Base-by-base conservation (phyloP, 257 asterid genomes). In the Ocimum tenuiflorum region DNA sequence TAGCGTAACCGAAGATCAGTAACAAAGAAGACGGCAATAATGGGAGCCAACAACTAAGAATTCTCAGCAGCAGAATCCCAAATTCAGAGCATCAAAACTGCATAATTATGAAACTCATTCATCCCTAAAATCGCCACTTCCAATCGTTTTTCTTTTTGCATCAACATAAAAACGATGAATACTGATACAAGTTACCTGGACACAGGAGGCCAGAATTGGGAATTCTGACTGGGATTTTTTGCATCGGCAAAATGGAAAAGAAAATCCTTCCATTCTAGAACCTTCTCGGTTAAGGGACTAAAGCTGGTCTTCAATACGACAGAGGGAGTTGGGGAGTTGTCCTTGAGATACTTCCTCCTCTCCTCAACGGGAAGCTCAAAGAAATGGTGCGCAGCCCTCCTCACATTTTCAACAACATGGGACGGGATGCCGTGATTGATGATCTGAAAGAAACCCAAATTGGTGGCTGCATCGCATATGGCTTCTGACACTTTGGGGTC, bases 251-350 rank as follows among this genome's bases (percentile, higher is more conserved):
- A n/a, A 68, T 82, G 88, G 54, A 76, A 13, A 38, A 85, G 86
- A 70, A 60, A 74, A 80, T 85, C 86, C 47, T 83, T 80, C 91
- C 88, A 85, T 70, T 78, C 86, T 76, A 82, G 63, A 62, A 74
- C 81, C 58, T 74, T 78, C 24, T 76, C 88, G 8, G 71, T 67
- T 14, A 36, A 39, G 55, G 85, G 86, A 11, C 73, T 76, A 15
- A 76, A 76, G 61, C 91, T 85, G 13, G 79, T 78, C 77, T 42
- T 80, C 77, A 85, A 48, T 72, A 71, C 60, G 22, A 82, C 85
- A 8, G 77, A 67, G 0, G 22, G 75, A 53, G 81, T 60, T 2
- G 83, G 88, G 4, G 85, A 74, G 69, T 75, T 85, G 35, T 75
- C 82, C 67, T 82, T 82, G 70, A 78, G 54, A 55, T 70, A 82